A percentile compares a stretch with the other conserved stretches of the same genome.
Conservation (phyloP, 1,284 basidiomycete species). For the Leccinum pachyderme region DNA sequence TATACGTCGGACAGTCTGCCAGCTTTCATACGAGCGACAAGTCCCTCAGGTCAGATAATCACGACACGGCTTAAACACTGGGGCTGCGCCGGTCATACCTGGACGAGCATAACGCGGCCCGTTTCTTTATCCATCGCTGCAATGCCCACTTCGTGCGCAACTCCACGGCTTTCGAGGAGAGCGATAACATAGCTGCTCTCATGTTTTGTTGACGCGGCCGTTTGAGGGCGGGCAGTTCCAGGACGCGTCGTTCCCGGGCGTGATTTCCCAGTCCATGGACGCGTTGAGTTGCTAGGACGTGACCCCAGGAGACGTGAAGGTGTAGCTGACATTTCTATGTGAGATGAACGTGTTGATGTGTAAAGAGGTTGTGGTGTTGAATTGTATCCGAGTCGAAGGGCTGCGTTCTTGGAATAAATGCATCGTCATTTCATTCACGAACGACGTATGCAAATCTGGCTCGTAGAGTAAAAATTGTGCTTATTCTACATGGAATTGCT, state of each 20-base stretch:
- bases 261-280: constrained; percentile 44
- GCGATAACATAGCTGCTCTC: constrained; percentile 65
- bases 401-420: not conserved
- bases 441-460: not conserved
- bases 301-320: constrained; percentile 17
- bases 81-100: constrained; percentile 42
- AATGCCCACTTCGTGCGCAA: constrained; percentile 80
- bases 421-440: constrained; percentile 4
- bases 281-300: constrained; percentile 18
- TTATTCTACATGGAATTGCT: constrained; percentile 39
- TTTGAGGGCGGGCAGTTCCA: constrained; percentile 62
- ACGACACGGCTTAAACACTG: not conserved
- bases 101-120: constrained; percentile 69
- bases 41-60: not conserved
- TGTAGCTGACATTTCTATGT: constrained; percentile 10
- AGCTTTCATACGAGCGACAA: constrained; percentile 46
- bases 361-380: not conserved
- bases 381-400: too few relatives aligned
- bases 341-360: too few relatives aligned
- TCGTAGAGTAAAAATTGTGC: constrained; percentile 19
- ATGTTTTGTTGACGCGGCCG: constrained; percentile 54
- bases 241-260: constrained; percentile 53
- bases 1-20: constrained; percentile 80
- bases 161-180: constrained; percentile 70
- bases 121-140: constrained; percentile 82